Conservation (phyloP, 2,329 filamentous ascomycete genomes). For the Hypoxylon sp. region DNA sequence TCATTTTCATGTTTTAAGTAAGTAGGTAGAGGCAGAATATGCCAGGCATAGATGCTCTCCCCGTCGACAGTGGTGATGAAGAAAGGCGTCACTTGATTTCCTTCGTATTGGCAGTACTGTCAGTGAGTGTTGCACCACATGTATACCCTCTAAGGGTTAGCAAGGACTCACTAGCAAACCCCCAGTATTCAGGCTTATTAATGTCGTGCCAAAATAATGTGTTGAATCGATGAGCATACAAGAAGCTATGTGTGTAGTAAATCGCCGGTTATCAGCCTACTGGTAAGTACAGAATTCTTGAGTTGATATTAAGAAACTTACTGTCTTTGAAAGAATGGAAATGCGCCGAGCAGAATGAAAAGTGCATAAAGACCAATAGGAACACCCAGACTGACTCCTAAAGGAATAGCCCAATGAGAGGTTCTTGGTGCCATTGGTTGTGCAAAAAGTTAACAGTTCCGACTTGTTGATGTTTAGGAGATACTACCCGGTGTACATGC, state of each 20-base stretch:
- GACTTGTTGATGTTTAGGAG: no score
- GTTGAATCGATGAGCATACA: constrained; percentile 86
- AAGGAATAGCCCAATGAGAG: constrained; percentile 47
- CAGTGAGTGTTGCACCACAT: constrained; percentile 12
- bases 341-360: constrained; percentile 71
- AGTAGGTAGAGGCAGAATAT: constrained; percentile 80
- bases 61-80: constrained; percentile 77
- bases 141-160: constrained; percentile 17
- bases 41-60: constrained; percentile 87
- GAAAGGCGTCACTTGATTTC: constrained; percentile 90
- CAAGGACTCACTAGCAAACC: constrained; percentile 76
- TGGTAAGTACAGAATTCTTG: not conserved
- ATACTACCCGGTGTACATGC: no score
- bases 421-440: constrained; percentile 44
- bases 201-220: constrained; percentile 76
- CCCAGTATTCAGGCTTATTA: constrained; percentile 81
- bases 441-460: no score
- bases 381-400: constrained; percentile 63
- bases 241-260: constrained; percentile 66
- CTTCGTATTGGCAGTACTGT: constrained; percentile 55
- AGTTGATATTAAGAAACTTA: constrained; percentile 54
- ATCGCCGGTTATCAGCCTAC: no score
- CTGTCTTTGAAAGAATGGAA: constrained; percentile 81
- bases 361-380: constrained; percentile 71
- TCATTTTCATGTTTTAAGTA: constrained; percentile 76